Evolutionary conservation across 352 stramenopile genomes (phyloP).

Genomic region (Pythium insidiosum): DNA sequence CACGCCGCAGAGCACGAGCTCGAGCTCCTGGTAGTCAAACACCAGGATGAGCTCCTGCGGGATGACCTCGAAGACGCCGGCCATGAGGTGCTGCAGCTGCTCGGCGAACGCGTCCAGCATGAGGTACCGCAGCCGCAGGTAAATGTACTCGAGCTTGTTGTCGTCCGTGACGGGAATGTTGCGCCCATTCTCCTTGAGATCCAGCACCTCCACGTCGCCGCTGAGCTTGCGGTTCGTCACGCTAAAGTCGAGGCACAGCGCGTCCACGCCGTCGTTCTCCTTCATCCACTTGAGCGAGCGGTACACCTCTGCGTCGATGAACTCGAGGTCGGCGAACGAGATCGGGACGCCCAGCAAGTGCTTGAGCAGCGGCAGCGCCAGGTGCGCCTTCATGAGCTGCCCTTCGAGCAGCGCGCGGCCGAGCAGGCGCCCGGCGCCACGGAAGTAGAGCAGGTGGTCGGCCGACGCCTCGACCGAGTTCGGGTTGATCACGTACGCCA

Average conservation of each 20-base stretch:
- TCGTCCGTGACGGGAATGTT: conserved; percentile 90
- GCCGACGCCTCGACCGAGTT: conserved; percentile 81
- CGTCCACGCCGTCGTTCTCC: conserved; percentile 74
- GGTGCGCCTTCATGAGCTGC: conserved; percentile 82
- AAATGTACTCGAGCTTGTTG: conserved; percentile 97
- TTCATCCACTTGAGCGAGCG: conserved; percentile 81
- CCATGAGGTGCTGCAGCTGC: conserved; percentile 89
- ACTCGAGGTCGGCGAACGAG: conserved; percentile 86
- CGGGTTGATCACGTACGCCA: conserved; percentile 77
- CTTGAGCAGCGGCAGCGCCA: conserved; percentile 83
- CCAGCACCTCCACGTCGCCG: conserved; percentile 70
- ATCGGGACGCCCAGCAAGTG: conserved; percentile 79
- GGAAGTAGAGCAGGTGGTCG: conserved; percentile 97
- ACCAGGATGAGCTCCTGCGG: conserved; percentile 76
- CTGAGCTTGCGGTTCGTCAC: conserved; percentile 74
- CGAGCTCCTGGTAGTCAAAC: conserved; percentile 81
- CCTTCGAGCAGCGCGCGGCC: conserved; percentile 96
- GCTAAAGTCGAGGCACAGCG: conserved; percentile 70
- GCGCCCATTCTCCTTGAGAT: conserved; percentile 77
- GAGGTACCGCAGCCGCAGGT: conserved; percentile 93
- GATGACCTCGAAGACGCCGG: conserved; percentile 97
- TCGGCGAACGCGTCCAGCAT: conserved; percentile 92
- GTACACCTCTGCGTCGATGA: conserved; percentile 83
- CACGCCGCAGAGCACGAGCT: conserved; percentile 73
- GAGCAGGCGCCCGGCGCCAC: conserved; percentile 91